phyloP scores from a whole-genome alignment of 768 basidiomycete species.

The Russula vinacea region DNA sequence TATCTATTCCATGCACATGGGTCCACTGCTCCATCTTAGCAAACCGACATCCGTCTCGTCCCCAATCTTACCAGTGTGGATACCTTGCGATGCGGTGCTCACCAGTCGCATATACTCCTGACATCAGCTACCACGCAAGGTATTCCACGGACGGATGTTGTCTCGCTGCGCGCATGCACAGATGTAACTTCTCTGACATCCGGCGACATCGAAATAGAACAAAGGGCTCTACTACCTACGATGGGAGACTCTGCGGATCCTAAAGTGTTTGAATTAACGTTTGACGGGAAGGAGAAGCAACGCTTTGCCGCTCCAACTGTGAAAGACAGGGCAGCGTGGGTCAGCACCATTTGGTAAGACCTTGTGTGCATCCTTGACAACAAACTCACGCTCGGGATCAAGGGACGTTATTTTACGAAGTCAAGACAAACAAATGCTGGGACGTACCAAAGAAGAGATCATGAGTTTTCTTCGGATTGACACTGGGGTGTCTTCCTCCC shows the following conservation, averaged over 20 bases:
- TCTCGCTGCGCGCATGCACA: constrained; percentile 51
- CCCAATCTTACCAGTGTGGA: constrained; percentile 47
- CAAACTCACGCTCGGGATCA: constrained; percentile 1
- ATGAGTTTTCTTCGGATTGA: constrained; percentile 31
- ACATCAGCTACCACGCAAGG: constrained; percentile 46
- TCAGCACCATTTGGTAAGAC: constrained; percentile 68
- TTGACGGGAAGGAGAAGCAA: constrained; percentile 51
- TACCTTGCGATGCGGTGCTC: constrained; percentile 43
- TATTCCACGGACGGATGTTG: constrained; percentile 43
- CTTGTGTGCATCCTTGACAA: not conserved
- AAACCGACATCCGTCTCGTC: constrained; percentile 30
- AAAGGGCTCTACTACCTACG: constrained; percentile 43
- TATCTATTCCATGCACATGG: constrained; percentile 32
- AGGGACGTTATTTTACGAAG: constrained; percentile 60
- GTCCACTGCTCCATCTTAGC: constrained; percentile 51
- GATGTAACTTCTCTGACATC: constrained; percentile 60
- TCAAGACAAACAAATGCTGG: constrained; percentile 32
- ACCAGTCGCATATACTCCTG: constrained; percentile 45
- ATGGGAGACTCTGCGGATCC: constrained; percentile 41
- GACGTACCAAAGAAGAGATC: constrained; percentile 28
- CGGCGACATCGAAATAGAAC: constrained; percentile 44
- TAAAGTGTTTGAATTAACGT: constrained; percentile 63
- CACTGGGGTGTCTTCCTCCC: not conserved
- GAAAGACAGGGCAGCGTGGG: constrained; percentile 67
- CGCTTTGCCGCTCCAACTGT: constrained; percentile 61